A percentile compares a stretch with the other conserved stretches of the same genome.
Evolutionary conservation across 371 early-diverging fungal genomes (phyloP).

Genomic region (Rhizopus microsporus): DNA sequence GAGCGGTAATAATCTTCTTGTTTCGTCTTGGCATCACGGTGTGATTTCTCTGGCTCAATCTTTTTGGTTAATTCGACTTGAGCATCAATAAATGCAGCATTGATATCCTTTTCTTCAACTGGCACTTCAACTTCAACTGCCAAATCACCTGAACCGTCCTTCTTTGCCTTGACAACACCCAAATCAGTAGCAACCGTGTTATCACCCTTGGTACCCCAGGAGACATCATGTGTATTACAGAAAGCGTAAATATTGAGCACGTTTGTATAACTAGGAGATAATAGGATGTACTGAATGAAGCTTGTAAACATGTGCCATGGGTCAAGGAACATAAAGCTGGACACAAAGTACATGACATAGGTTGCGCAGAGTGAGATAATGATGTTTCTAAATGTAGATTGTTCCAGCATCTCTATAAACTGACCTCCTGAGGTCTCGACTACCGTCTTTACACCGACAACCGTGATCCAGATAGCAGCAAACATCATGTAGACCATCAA

Average conservation of each 20-base stretch:
- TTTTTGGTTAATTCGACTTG: constrained; percentile 47
- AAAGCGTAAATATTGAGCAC: constrained; percentile 93
- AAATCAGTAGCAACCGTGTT: constrained; percentile 46
- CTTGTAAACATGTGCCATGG: constrained; percentile 95
- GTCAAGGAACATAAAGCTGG: constrained; percentile 66
- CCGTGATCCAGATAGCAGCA: constrained; percentile 57
- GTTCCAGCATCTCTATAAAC: constrained; percentile 32
- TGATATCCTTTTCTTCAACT: constrained; percentile 75
- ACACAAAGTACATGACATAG: constrained; percentile 66
- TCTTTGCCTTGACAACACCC: constrained; percentile 45
- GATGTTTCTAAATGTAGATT: constrained; percentile 56
- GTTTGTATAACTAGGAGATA: constrained; percentile 84
- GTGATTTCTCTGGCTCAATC: constrained; percentile 50
- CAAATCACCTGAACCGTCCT: constrained; percentile 35
- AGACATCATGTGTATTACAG: constrained; percentile 91
- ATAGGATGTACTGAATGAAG: constrained; percentile 81
- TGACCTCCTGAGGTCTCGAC: constrained; percentile 27
- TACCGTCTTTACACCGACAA: constrained; percentile 41
- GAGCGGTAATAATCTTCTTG: constrained; percentile 84
- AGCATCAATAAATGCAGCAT: constrained; percentile 71
- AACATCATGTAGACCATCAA: constrained; percentile 67
- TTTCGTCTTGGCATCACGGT: constrained; percentile 73
- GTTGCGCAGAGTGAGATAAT: constrained; percentile 66
- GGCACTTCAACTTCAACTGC: constrained; percentile 68
- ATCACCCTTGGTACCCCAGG: constrained; percentile 95